phyloP scores from a whole-genome alignment of 495 filamentous ascomycete species.

The Xylaria telfairii region DNA sequence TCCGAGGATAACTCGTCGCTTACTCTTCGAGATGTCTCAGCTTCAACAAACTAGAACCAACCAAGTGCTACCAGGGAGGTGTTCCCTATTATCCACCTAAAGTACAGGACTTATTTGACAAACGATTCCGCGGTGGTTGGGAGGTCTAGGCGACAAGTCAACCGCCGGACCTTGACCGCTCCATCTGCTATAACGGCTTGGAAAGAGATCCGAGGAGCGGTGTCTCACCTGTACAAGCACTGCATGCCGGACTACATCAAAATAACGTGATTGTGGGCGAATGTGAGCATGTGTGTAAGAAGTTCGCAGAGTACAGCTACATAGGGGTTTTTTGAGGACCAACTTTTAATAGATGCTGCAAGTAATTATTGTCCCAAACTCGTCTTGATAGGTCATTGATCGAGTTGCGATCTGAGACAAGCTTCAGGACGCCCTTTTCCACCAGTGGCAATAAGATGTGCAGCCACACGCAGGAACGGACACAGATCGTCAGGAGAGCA shows the following conservation, averaged over 20 bases:
- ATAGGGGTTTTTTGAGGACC: background rate
- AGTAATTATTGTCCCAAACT: conserved; percentile 1
- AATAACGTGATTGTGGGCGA: background rate
- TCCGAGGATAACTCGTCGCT: background rate
- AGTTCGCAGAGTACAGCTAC: background rate
- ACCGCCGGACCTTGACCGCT: conserved; percentile 17
- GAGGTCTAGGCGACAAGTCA: background rate
- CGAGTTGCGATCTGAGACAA: background rate
- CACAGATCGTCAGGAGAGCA: conserved; percentile 25
- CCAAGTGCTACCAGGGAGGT: conserved; percentile 1
- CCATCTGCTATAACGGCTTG: background rate
- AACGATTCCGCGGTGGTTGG: background rate
- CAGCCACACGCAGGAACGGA: conserved; percentile 28
- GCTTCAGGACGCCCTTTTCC: background rate
- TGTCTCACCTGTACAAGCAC: background rate
- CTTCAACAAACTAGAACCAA: background rate
- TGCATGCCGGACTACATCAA: background rate
- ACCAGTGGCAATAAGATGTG: conserved; percentile 22
- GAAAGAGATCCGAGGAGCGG: conserved; percentile 1
- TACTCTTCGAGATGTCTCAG: conserved; percentile 13
- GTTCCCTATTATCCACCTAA: conserved; percentile 13
- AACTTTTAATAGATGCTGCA: conserved; percentile 12
- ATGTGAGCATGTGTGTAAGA: background rate
- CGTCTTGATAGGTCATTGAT: conserved; percentile 7
- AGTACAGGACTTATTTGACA: background rate